A percentile compares a stretch with the other conserved stretches of the same genome.
phyloP scores from a whole-genome alignment of 139 green algal species.

The Limnomonas spitsbergensis region DNA sequence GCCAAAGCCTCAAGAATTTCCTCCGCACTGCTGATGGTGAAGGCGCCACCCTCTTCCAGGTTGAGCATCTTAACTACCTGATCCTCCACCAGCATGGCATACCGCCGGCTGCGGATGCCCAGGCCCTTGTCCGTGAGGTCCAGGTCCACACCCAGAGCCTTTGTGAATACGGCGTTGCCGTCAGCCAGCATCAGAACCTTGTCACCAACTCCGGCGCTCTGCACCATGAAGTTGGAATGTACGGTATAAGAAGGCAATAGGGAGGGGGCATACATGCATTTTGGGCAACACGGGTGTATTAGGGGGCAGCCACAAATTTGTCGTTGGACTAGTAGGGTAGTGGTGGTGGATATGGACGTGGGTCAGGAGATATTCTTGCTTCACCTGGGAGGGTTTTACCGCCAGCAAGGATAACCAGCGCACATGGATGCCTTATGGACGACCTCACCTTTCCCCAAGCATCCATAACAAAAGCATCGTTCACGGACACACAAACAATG shows the following conservation, averaged over 20 bases:
- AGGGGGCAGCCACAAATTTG: no score
- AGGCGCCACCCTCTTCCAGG: conserved; percentile 95
- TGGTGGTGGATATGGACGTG: no score
- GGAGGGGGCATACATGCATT: no score
- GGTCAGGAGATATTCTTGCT: no score
- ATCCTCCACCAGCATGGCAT: conserved; percentile 91
- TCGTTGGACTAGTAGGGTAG: no score
- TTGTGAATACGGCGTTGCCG: conserved; percentile 78
- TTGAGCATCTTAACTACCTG: conserved; percentile 74
- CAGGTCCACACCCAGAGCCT: conserved; percentile 83
- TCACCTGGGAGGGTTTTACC: no score
- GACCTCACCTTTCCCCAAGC: conserved; percentile 85
- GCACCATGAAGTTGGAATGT: no score
- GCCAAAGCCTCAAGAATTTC: conserved; percentile 72
- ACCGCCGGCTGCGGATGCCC: conserved; percentile 77
- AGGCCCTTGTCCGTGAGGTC: conserved; percentile 92
- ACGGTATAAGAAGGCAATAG: no score
- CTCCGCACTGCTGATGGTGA: conserved; percentile 89
- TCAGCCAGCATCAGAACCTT: conserved; percentile 95
- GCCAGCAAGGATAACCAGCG: no score
- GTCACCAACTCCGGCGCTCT: conserved; percentile 58
- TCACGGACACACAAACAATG: conserved; percentile 93
- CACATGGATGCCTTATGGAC: no score
- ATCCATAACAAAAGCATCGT: conserved; percentile 96
- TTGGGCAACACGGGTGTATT: no score